These are phyloP conservation scores for Piloderma croceum DNA, from an alignment of 768 basidiomycete genomes.

Conservation along the genomic window DNA sequence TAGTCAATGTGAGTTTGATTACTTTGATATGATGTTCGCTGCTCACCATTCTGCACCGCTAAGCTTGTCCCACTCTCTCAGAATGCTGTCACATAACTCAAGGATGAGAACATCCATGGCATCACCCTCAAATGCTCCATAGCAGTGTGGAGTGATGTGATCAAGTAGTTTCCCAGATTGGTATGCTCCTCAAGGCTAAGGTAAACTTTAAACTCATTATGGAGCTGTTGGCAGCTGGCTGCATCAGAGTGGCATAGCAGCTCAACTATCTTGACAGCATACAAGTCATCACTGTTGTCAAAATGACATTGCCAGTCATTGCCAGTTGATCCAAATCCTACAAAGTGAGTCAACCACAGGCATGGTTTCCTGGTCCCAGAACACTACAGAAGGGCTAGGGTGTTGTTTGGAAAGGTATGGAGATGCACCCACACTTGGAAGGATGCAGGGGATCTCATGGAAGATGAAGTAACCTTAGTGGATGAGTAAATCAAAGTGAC, in stretches of 20 bases:
- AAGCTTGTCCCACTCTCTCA: conserved; percentile 16
- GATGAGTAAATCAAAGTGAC: conserved; percentile 7
- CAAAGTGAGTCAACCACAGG: conserved; percentile 16
- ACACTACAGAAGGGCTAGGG: conserved; percentile 12
- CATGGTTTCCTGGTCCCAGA: conserved; percentile 9
- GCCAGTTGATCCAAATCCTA: conserved; percentile 18
- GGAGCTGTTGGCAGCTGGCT: conserved; percentile 14
- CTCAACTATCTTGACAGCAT: conserved; percentile 14
- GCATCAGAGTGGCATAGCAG: conserved; percentile 12
- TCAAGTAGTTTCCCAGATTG: conserved; percentile 12
- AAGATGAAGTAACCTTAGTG: conserved; percentile 13
- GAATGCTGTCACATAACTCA: conserved; percentile 15
- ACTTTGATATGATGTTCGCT: conserved; percentile 7
- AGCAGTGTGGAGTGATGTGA: conserved; percentile 16
- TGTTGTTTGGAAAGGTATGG: conserved; percentile 13
- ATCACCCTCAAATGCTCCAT: conserved; percentile 15
- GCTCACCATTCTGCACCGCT: conserved; percentile 14
- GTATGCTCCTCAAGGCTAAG: conserved; percentile 15
- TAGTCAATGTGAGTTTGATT: conserved; percentile 13
- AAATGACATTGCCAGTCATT: conserved; percentile 19
- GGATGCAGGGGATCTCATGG: conserved; percentile 11
- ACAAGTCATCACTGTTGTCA: conserved; percentile 12
- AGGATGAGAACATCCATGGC: conserved; percentile 15
- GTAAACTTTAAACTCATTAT: conserved; percentile 16
- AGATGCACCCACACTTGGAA: conserved; percentile 13